Percentiles rank a stretch among this genome's conserved stretches.
phyloP scores from a whole-genome alignment of 2,329 filamentous ascomycete genomes.

The Aspergillus sp. region DNA sequence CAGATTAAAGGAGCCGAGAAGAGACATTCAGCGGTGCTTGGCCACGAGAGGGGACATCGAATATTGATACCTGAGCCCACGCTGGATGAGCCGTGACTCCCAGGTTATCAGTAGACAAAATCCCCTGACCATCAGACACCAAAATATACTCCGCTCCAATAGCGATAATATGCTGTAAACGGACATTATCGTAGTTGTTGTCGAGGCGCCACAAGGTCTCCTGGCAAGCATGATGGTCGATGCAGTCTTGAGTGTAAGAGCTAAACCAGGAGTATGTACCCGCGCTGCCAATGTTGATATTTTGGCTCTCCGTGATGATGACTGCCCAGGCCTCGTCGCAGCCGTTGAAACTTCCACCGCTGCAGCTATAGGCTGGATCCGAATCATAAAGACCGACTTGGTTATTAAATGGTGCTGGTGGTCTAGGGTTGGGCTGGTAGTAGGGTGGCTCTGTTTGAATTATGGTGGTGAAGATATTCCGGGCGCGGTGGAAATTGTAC shows the following conservation, averaged over 20 bases:
- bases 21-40: neutral
- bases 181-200: constrained; percentile 5
- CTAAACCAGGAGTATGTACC: constrained; percentile 11
- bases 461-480: constrained; percentile 8
- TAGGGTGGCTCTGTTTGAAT: constrained; percentile 7
- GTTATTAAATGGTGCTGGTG: constrained; percentile 1
- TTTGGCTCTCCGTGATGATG: constrained; percentile 4
- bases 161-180: constrained; percentile 7
- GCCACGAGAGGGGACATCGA: constrained; percentile 3
- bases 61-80: constrained; percentile 7
- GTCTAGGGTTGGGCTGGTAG: constrained; percentile 6
- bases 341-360: neutral
- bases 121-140: neutral
- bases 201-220: constrained; percentile 1
- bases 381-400: neutral
- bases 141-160: constrained; percentile 7
- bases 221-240: constrained; percentile 4
- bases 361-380: constrained; percentile 4
- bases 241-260: constrained; percentile 10
- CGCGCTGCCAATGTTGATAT: constrained; percentile 3
- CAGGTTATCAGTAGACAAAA: constrained; percentile 1
- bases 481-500: constrained; percentile 7
- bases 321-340: constrained; percentile 9
- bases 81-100: constrained; percentile 4
- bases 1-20: no score